Evolutionary conservation across 176 grass and related monocot genomes (phyloP).

Genomic region (Zoysia japonica): DNA sequence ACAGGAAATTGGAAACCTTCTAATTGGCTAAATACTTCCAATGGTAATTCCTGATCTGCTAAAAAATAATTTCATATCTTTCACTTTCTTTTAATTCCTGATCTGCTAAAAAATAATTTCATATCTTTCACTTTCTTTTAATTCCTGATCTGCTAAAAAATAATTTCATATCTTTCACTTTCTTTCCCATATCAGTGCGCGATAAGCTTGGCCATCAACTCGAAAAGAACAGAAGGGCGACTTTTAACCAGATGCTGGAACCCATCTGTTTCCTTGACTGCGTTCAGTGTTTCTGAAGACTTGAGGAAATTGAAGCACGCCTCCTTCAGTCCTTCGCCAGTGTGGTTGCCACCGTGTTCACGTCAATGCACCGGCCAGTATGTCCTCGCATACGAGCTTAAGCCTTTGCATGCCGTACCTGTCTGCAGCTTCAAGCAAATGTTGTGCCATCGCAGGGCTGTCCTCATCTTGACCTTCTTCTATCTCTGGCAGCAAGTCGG

Average conservation of each 20-base stretch:
- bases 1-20: neutral
- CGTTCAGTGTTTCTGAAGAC: neutral
- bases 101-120: no score
- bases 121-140: no score
- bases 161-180: neutral
- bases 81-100: no score
- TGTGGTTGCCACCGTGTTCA: neutral
- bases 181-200: neutral
- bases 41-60: no score
- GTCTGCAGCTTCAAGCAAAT: constrained; percentile 63
- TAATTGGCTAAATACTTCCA: neutral
- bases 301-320: constrained; percentile 28
- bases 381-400: constrained; percentile 46
- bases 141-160: neutral
- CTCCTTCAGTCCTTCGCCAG: constrained; percentile 21
- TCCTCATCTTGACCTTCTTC: neutral
- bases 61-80: no score
- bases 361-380: constrained; percentile 4
- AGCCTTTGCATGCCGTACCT: constrained; percentile 47
- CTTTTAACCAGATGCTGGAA: constrained; percentile 17
- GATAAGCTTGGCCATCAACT: constrained; percentile 24
- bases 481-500: neutral
- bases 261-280: neutral
- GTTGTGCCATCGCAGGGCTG: constrained; percentile 24
- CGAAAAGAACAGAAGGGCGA: constrained; percentile 18